Evolutionary conservation across 1,284 basidiomycete species (phyloP).

Genomic region (Leccinum subrobustum): DNA sequence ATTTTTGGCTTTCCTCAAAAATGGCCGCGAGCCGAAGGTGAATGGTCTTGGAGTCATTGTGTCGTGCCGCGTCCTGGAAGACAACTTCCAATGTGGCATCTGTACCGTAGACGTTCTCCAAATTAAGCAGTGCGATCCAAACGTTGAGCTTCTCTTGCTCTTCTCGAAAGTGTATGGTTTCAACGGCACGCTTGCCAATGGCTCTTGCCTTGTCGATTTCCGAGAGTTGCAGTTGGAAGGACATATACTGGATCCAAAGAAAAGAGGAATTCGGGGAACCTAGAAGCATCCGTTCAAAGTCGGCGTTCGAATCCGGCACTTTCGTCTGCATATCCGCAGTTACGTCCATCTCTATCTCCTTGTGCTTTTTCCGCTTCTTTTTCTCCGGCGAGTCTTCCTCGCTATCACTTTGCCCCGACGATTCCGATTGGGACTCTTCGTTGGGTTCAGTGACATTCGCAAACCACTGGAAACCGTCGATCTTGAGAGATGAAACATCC

Average conservation of each 20-base stretch:
- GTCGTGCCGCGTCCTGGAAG: slow-evolving; percentile 89
- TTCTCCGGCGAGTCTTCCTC: slow-evolving; percentile 46
- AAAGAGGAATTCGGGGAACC: slow-evolving; percentile 98
- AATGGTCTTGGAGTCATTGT: slow-evolving; percentile 92
- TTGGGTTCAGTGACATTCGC: slow-evolving; percentile 37
- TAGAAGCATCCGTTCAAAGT: slow-evolving; percentile 92
- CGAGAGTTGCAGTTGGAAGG: slow-evolving; percentile 93
- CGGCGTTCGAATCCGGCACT: slow-evolving; percentile 86
- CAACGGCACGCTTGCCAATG: slow-evolving; percentile 82
- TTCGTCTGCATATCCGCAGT: slow-evolving; percentile 85
- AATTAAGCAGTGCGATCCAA: slow-evolving; percentile 95
- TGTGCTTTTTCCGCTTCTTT: slow-evolving; percentile 67
- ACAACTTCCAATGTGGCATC: slow-evolving; percentile 74
- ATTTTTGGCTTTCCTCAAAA: slow-evolving; percentile 81
- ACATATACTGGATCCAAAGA: slow-evolving; percentile 99
- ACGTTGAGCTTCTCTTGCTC: slow-evolving; percentile 97
- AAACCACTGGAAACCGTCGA: slow-evolving; percentile 75
- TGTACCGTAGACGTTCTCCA: slow-evolving; percentile 94
- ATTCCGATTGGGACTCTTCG: slow-evolving; percentile 37
- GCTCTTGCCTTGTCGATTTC: slow-evolving; percentile 94
- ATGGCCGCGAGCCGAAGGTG: slow-evolving; percentile 85
- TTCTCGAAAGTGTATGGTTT: slow-evolving; percentile 92
- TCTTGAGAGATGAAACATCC: slow-evolving; percentile 41
- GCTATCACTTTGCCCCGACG: slow-evolving; percentile 49
- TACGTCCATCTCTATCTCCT: slow-evolving; percentile 76